Percentiles rank a stretch among this genome's conserved stretches.
Conservation (phyloP, 139 green algal genomes). For the Chlorella sorokiniana region DNA sequence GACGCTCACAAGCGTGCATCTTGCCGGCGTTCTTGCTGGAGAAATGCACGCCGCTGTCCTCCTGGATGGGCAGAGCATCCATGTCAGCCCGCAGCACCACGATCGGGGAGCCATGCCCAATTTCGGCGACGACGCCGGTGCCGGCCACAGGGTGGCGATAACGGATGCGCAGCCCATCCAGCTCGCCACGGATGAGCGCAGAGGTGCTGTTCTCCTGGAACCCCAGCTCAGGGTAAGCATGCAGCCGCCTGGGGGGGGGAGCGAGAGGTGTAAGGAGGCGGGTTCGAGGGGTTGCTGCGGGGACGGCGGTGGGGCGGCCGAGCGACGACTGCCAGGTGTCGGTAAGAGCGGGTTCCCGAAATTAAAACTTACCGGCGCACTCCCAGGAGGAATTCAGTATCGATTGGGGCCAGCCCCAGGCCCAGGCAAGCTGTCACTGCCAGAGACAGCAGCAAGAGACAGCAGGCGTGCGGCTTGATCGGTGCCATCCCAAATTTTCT, state of each 20-base stretch:
- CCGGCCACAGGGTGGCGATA: constrained; percentile 53
- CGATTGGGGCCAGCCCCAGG: background rate
- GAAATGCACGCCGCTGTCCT: constrained; percentile 44
- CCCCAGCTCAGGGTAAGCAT: constrained; percentile 53
- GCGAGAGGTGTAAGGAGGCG: too few species aligned
- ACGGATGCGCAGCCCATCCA: constrained; percentile 12
- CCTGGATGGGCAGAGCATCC: constrained; percentile 83
- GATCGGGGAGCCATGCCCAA: constrained; percentile 64
- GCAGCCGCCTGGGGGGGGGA: constrained; percentile 33
- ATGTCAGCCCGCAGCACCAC: constrained; percentile 89
- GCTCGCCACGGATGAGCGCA: background rate
- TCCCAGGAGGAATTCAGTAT: background rate
- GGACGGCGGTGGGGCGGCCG: background rate
- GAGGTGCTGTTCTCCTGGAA: constrained; percentile 36
- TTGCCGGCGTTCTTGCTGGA: constrained; percentile 19
- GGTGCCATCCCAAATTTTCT: too few species aligned
- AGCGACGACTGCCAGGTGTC: background rate
- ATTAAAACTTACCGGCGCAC: background rate
- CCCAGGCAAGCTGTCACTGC: background rate
- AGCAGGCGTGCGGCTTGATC: too few species aligned
- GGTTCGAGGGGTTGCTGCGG: background rate
- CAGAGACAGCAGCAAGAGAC: background rate
- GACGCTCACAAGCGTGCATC: constrained; percentile 95
- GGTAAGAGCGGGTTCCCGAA: too few species aligned
- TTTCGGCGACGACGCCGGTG: constrained; percentile 79